Percentiles rank a stretch among this genome's conserved stretches.
phyloP scores from a whole-genome alignment of 73 alveolate genomes.

The Paramecium caudatum region DNA sequence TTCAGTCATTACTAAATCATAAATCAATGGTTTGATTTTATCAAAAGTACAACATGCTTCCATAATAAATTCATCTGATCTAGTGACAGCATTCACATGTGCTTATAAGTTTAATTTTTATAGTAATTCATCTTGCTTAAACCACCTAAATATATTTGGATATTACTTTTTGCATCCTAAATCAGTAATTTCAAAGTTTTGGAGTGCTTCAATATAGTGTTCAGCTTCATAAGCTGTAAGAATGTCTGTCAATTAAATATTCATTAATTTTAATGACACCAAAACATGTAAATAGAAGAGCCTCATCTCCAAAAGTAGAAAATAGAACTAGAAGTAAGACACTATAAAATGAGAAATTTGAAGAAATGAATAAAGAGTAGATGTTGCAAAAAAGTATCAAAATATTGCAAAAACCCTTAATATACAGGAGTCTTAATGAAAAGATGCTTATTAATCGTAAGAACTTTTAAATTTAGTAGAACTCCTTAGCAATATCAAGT shows the following conservation, averaged over 20 bases:
- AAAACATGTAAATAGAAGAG: background rate
- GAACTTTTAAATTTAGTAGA: background rate
- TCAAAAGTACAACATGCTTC: constrained; percentile 93
- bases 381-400: background rate
- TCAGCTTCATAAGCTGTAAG: constrained; percentile 93
- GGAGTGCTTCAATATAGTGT: constrained; percentile 83
- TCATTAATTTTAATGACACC: background rate
- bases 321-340: constrained; percentile 49
- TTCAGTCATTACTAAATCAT: constrained; percentile 92
- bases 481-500: constrained; percentile 10
- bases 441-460: constrained; percentile 14
- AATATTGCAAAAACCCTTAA: constrained; percentile 31
- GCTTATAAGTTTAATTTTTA: constrained; percentile 86
- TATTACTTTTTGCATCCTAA: constrained; percentile 79
- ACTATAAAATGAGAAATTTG: background rate
- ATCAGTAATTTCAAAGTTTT: constrained; percentile 77
- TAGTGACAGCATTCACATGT: constrained; percentile 85
- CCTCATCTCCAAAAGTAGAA: constrained; percentile 39
- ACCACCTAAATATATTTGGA: constrained; percentile 77
- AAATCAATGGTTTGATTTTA: constrained; percentile 89
- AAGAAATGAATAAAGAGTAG: background rate
- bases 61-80: constrained; percentile 93
- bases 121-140: constrained; percentile 83
- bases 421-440: constrained; percentile 1
- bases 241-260: constrained; percentile 75